Evolutionary conservation across 805 yeast genomes (phyloP), one percentile per base, ranked within the genome.

Genomic region (Lachancea mirantina): DNA sequence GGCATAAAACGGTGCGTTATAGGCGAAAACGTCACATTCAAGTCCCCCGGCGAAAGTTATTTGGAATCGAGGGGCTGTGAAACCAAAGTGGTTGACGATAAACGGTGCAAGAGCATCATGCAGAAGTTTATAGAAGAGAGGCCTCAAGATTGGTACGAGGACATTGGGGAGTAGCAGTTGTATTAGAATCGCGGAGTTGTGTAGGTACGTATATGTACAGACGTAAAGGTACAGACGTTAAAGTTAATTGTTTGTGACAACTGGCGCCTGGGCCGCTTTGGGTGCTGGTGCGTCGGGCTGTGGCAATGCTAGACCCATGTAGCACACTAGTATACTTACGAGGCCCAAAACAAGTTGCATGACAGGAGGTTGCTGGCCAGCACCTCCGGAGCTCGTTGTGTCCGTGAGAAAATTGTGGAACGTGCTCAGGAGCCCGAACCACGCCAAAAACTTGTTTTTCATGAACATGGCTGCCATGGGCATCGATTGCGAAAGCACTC

Each of bases 181-280:
- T n/a, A n/a, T 38, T 96, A 87, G 51, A 78, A 83, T 42, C 94
- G 95, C 14, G 97, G 97, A 6, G 72, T 96, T 50, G 65, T 92
- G 36, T 77, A 78, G 14, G 96, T 88, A 4, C 66, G 68, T 14
- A 74, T 72, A 11, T 89, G 89, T 64, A 82, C 79, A 50, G 70
- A 78, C 41, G 11, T 23, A 23, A 14, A 23, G 6, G 11, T 23
- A 23, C 26, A 23, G 13, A 23, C 7, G 7, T 23, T 23, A 31
- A 28, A 13, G 14, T 18, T 17, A 18, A 18, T 28, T 16, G 18
- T 29, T 13, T 17, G 18, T 19, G 16, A 17, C n/a, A 10, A 5
- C 8, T 9, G 11, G 15, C 9, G 19, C 13, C 13, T 15, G 23
- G 13, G 26, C 8, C 8, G 11, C 26, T 23, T n/a, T 23, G 7